Evolutionary conservation across 495 filamentous ascomycete genomes (phyloP).

Genomic region (Cercophora samala): DNA sequence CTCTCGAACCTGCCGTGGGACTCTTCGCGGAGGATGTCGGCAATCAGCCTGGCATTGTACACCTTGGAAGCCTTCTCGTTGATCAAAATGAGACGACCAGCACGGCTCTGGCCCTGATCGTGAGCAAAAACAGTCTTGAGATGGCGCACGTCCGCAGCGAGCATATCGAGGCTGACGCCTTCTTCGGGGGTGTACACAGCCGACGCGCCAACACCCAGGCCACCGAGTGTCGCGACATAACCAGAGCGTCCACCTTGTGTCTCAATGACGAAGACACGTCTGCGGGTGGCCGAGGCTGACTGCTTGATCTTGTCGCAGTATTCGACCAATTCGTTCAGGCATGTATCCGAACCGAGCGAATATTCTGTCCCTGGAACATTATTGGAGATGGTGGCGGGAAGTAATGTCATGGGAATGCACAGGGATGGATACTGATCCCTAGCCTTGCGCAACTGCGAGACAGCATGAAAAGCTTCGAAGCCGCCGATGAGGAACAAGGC

Average conservation of each 20-base stretch:
- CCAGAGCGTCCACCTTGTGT: constrained; percentile 94
- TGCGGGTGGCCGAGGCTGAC: constrained; percentile 86
- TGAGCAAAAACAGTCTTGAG: constrained; percentile 79
- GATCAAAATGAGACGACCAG: constrained; percentile 89
- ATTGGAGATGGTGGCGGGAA: constrained; percentile 97
- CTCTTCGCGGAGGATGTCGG: constrained; percentile 93
- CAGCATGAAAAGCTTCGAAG: constrained; percentile 93
- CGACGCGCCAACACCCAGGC: constrained; percentile 83
- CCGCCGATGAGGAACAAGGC: constrained; percentile 91
- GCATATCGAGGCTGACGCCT: constrained; percentile 90
- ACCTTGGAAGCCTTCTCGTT: constrained; percentile 89
- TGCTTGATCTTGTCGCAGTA: constrained; percentile 98
- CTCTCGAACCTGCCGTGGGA: constrained; percentile 89
- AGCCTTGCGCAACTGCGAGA: constrained; percentile 79
- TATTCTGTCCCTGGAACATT: constrained; percentile 99
- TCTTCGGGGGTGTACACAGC: constrained; percentile 98
- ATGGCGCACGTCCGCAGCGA: constrained; percentile 85
- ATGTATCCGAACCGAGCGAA: constrained; percentile 94
- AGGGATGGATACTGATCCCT: constrained; percentile 75
- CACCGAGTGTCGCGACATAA: constrained; percentile 88
- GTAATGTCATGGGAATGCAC: constrained; percentile 85
- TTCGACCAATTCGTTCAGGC: constrained; percentile 89
- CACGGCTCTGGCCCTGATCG: constrained; percentile 85
- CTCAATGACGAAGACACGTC: constrained; percentile 95
- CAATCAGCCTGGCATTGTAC: constrained; percentile 89